A percentile compares a stretch with the other conserved stretches of the same genome.
Evolutionary conservation across 106 monocot species (phyloP).

Genomic region (Dactylorhiza incarnata): DNA sequence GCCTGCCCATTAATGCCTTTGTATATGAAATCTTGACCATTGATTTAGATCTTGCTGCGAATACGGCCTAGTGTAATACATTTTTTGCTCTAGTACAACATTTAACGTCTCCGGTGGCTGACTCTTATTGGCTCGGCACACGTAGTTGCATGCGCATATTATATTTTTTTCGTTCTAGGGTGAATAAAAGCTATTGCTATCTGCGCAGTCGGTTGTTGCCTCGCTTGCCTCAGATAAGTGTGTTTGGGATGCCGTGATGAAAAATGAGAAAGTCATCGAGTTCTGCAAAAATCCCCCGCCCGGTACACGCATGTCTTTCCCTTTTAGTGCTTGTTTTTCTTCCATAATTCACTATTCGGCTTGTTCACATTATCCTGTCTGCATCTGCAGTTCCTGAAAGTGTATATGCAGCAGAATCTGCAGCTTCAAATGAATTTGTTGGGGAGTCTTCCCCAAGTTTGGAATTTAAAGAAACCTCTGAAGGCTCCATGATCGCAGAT

Average conservation of each 20-base stretch:
- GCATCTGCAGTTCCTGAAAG: background rate
- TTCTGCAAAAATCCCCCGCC: slow-evolving; percentile 45
- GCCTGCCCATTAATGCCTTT: no score
- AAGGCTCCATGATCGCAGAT: slow-evolving; percentile 6
- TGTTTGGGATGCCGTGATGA: slow-evolving; percentile 72
- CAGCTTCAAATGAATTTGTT: slow-evolving; percentile 8
- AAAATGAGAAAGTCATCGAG: slow-evolving; percentile 62
- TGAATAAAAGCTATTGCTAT: background rate
- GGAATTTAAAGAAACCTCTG: background rate
- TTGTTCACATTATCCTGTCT: background rate
- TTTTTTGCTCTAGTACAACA: no score
- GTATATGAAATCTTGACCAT: no score
- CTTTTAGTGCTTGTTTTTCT: background rate
- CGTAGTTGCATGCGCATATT: no score
- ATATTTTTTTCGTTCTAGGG: no score
- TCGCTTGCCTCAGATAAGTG: slow-evolving; percentile 55
- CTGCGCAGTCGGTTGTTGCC: slow-evolving; percentile 51
- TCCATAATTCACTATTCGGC: background rate
- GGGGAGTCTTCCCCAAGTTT: no score
- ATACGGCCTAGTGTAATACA: no score
- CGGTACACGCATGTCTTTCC: background rate
- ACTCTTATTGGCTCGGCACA: no score
- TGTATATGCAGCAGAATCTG: slow-evolving; percentile 4
- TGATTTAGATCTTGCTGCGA: no score
- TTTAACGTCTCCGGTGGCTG: no score